Base-by-base conservation (phyloP, 1,284 basidiomycete species). In the Somion occarium region DNA sequence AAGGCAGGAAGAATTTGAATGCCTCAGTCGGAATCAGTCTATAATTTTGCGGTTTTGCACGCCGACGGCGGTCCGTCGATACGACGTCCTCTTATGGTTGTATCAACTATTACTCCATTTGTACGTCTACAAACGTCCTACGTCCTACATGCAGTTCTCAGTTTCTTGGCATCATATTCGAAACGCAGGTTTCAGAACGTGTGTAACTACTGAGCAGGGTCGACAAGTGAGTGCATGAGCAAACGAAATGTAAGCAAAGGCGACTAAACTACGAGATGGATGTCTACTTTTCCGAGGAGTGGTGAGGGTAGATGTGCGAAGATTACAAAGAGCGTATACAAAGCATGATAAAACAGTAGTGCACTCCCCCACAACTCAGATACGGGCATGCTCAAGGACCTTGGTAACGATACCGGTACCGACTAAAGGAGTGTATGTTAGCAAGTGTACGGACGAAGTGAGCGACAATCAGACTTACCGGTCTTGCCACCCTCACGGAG, bases 401-500 rank as follows among this genome's bases (percentile, higher is more conserved):
- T 93, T 91, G 58, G 90, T 92, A 58, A 95, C 83, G 61, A 96
- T 84, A 64, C 93, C 93, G 57, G 93, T 96, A 52, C 92, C 93
- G 63, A 97, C 88, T 91, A 55, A 39, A 46, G 47, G 20, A 53
- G 18, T 11, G 44, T n/a, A n/a, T 20, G 20, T 37, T 20, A 41
- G 39, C 38, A 15, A 13, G 3, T 19, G 9, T 18, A 38, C 2
- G 19, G 34, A 61, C 34, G 62, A 54, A 46, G 42, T 20, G 12
- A 23, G 46, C 22, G 44, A 48, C 22, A 26, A 49, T n/a, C n/a
- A n/a, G n/a, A 76, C 86, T 72, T 69, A 89, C 87, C 77, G 37
- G 96, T 98, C 76, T 86, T 93, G 64, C 93, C 93, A 63, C 94
- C 95, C 72, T 99, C 97, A 64, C 97, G 90, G 54, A 99, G 85